Evolutionary conservation across 805 yeast species (phyloP), one percentile per base, ranked within the genome.

Genomic region (Pichia ethanolica): DNA sequence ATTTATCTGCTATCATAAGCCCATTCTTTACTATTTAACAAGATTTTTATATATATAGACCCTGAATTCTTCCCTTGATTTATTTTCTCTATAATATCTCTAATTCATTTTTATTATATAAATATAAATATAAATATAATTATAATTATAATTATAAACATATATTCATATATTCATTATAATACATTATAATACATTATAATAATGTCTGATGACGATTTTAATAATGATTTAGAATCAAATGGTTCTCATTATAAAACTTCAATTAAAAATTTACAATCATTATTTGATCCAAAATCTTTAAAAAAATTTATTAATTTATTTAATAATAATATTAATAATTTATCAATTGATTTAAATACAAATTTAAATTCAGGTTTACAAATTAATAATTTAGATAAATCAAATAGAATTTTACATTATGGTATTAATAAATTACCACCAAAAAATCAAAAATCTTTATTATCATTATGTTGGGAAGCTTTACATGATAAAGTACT

Each of bases 401-500:
- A 55, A 7, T 51, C 57, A 4, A 50, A 56, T 5, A 70, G 96
- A 47, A 55, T 55, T 1, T 53, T 59, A n/a, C 67, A 64, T 6
- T 93, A 78, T 64, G 96, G 96, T 27, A 68, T 65, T 14, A 93
- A 93, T 63, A 65, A 60, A 27, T 65, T 93, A 20, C 98, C 98
- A 0, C 82, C 78, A 50, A 77, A 77, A 56, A 71, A 77, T n/a
- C 74, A 83, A 9, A 87, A 86, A 60, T 72, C 88, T 1, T 82
- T 93, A 53, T 69, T 83, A 42, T 59, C 63, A 51, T 72, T 93
- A 39, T 82, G 93, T 56, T 80, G 77, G 71, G 87, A 86, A 58
- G 97, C 97, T 4, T 70, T 93, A 70, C 82, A 90, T 51, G 99
- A 93, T 66, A 88, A 89, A 66, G 95, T 93, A 25, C 74, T 95